Conservation (phyloP, 352 stramenopile species). For the Phytophthora lateralis region DNA sequence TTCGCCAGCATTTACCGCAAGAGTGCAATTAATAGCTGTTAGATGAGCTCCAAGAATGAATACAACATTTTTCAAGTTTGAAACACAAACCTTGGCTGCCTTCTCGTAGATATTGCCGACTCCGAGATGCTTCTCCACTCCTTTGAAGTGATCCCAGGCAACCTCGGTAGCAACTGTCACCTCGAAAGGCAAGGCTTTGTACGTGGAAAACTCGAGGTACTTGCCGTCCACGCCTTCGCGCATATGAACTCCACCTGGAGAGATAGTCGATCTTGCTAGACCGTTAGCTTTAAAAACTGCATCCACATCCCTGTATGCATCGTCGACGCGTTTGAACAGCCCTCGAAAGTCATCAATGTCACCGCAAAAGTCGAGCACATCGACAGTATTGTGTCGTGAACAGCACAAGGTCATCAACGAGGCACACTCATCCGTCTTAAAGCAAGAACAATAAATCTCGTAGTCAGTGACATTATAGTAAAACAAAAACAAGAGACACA, state of each 20-base stretch:
- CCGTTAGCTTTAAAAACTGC: slow-evolving; percentile 28
- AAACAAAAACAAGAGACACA: neutral
- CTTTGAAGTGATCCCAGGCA: slow-evolving; percentile 36
- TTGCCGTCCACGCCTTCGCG: slow-evolving; percentile 24
- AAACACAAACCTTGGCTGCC: slow-evolving; percentile 22
- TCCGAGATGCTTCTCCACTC: slow-evolving; percentile 35
- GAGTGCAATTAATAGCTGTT: neutral
- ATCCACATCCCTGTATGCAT: slow-evolving; percentile 24
- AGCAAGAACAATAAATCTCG: neutral
- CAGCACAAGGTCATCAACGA: slow-evolving; percentile 24
- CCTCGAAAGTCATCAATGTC: slow-evolving; percentile 24
- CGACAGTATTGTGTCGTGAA: slow-evolving; percentile 4
- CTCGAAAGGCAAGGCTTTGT: slow-evolving; percentile 27
- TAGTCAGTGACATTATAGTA: neutral
- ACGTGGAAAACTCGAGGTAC: slow-evolving; percentile 30
- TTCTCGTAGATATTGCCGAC: slow-evolving; percentile 36
- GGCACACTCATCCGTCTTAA: slow-evolving; percentile 23
- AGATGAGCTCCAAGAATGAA: neutral
- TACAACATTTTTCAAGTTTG: neutral
- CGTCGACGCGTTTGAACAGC: slow-evolving; percentile 25
- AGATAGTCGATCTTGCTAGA: slow-evolving; percentile 14
- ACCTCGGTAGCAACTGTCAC: slow-evolving; percentile 15
- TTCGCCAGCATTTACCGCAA: neutral
- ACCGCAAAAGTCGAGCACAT: slow-evolving; percentile 27
- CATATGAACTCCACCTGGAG: slow-evolving; percentile 26